A percentile compares a stretch with the other conserved stretches of the same genome.
Evolutionary conservation across 2,329 filamentous ascomycete species (phyloP).

Genomic region (Penicillium capsulatum): DNA sequence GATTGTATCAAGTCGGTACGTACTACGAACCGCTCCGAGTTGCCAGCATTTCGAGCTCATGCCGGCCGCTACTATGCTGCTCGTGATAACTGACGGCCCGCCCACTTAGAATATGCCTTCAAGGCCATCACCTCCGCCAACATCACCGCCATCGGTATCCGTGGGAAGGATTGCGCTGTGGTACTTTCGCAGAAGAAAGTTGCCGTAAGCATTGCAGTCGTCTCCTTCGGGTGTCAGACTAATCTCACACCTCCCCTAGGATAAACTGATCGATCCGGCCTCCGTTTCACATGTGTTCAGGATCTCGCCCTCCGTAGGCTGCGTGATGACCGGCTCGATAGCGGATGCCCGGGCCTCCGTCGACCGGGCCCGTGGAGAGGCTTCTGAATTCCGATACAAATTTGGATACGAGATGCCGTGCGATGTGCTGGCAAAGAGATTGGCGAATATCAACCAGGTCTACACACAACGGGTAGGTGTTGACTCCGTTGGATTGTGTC

Average conservation of each 20-base stretch:
- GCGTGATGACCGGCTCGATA: constrained; percentile 98
- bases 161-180: constrained; percentile 95
- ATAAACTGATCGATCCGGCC: constrained; percentile 96
- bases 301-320: constrained; percentile 91
- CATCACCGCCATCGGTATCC: constrained; percentile 94
- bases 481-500: not conserved
- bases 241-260: constrained; percentile 50
- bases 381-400: constrained; percentile 97
- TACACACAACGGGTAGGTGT: constrained; percentile 89
- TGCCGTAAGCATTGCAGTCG: constrained; percentile 62
- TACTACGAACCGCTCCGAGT: constrained; percentile 6
- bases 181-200: constrained; percentile 99
- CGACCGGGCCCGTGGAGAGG: constrained; percentile 88
- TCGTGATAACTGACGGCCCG: constrained; percentile 26
- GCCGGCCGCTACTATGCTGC: constrained; percentile 15
- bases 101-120: constrained; percentile 91
- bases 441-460: constrained; percentile 99
- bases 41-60: not conserved
- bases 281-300: constrained; percentile 98
- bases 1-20: constrained; percentile 96
- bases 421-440: constrained; percentile 89
- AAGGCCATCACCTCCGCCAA: constrained; percentile 99
- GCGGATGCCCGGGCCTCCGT: constrained; percentile 93
- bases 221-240: constrained; percentile 10
- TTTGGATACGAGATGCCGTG: constrained; percentile 99